Percentiles rank a stretch among this genome's conserved stretches.
Conservation (phyloP, 1,139 yeast species). For the Scheffersomyces quercinus region DNA sequence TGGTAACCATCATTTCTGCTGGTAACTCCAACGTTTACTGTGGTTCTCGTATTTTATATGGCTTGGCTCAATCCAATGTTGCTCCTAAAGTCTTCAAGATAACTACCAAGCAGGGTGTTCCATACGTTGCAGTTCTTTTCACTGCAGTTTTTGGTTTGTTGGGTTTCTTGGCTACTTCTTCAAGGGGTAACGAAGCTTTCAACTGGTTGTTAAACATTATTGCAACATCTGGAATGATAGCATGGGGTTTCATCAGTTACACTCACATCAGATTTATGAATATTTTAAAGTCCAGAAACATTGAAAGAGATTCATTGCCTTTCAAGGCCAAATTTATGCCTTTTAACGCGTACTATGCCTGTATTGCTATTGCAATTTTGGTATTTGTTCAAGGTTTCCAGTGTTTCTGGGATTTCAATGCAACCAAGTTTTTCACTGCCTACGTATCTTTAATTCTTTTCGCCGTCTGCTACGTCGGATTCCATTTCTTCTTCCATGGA, state of each 20-base stretch:
- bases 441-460: conserved; percentile 60
- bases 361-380: conserved; percentile 47
- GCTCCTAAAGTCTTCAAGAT: conserved; percentile 13
- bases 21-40: conserved; percentile 19
- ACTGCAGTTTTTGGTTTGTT: conserved; percentile 43
- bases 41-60: conserved; percentile 15
- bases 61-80: conserved; percentile 14
- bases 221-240: conserved; percentile 70
- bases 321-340: conserved; percentile 65
- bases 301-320: conserved; percentile 63
- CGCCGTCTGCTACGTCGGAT: conserved; percentile 47
- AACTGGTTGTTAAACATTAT: conserved; percentile 78
- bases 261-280: conserved; percentile 66
- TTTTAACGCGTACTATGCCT: conserved; percentile 56
- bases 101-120: conserved; percentile 11
- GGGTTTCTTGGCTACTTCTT: conserved; percentile 63
- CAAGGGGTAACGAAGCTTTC: conserved; percentile 66
- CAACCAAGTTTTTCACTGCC: conserved; percentile 56
- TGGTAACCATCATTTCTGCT: conserved; percentile 17
- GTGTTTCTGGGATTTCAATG: conserved; percentile 55
- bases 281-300: conserved; percentile 50
- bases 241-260: conserved; percentile 65
- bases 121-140: conserved; percentile 3
- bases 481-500: conserved; percentile 47
- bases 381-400: conserved; percentile 68